phyloP scores from a whole-genome alignment of 2,329 filamentous ascomycete species.

The Colletotrichum gloeosporioides region DNA sequence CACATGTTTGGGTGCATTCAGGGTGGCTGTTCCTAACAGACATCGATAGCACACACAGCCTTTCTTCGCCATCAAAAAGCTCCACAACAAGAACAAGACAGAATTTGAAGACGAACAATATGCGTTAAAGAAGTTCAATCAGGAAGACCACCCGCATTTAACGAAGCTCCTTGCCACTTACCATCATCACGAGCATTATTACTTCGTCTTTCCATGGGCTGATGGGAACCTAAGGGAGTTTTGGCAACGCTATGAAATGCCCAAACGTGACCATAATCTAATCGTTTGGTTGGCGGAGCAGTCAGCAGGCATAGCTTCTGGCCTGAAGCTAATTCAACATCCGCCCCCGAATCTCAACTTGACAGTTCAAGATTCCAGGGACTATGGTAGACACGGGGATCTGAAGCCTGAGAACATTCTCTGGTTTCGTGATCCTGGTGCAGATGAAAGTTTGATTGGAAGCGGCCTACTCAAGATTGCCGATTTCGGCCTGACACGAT shows the following conservation, averaged over 20 bases:
- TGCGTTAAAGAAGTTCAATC: background rate
- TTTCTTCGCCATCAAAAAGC: background rate
- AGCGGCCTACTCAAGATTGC: background rate
- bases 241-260: background rate
- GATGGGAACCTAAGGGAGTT: background rate
- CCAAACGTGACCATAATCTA: background rate
- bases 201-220: background rate
- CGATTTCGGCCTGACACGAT: background rate
- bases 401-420: conserved; percentile 3
- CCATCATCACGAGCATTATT: background rate
- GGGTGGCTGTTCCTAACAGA: background rate
- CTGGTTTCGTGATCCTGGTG: background rate
- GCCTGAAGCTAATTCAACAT: background rate
- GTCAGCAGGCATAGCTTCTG: background rate
- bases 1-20: too few relatives aligned
- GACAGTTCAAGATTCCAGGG: background rate
- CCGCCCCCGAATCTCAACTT: background rate
- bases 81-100: background rate
- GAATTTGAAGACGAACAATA: background rate
- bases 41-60: background rate
- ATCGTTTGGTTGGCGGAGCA: background rate
- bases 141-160: background rate
- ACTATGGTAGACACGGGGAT: background rate
- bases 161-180: background rate
- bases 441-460: too few relatives aligned